Evolutionary conservation across 2,329 filamentous ascomycete genomes (phyloP), one percentile per base, ranked within the genome.

Genomic region (Aureobasidium sp.): DNA sequence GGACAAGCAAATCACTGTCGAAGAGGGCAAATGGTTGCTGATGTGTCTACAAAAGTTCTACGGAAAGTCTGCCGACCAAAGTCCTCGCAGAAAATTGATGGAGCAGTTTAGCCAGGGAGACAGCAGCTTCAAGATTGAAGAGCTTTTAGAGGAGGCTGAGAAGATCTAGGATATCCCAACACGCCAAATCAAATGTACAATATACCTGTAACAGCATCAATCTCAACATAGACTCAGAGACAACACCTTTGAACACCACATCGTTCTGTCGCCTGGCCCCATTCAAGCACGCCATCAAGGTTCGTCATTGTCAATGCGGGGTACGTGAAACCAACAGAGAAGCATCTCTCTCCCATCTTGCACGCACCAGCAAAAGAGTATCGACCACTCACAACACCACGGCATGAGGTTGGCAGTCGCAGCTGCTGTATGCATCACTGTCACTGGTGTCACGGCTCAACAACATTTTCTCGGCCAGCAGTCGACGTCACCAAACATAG

Each of bases 41-140:
- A 89, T 97, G 85, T 94, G 91, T 69, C 78, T 99, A 77, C 94
- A 99, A 79, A 86, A 91, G 71, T 99, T 99, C 75, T 99, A 99
- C 72, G 82, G 75, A 64, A 78, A 74, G 85, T 87, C 20, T 84
- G 84, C 65, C 79, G 84, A 80, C 69, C 75, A 71, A 61, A 78
- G 66, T 74, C 77, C n/a, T 66, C 87, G 89, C 76, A 84, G 82
- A 71, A 82, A 82, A 74, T 73, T 99, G 72, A 74, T 97, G 72
- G 85, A 91, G 74, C 87, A 87, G 82, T 99, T 99, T 74, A 87
- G 84, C 0, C 81, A 78, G 26, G 94, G 93, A 0, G 92, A 96
- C 75, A 77, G 78, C 63, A 80, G 80, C 59, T 99, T 99, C 72
- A 90, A 84, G 67, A 82, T 99, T 7, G 89, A 97, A 73, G 86